phyloP scores from a whole-genome alignment of 441 rosid species.

The Croton setiger region DNA sequence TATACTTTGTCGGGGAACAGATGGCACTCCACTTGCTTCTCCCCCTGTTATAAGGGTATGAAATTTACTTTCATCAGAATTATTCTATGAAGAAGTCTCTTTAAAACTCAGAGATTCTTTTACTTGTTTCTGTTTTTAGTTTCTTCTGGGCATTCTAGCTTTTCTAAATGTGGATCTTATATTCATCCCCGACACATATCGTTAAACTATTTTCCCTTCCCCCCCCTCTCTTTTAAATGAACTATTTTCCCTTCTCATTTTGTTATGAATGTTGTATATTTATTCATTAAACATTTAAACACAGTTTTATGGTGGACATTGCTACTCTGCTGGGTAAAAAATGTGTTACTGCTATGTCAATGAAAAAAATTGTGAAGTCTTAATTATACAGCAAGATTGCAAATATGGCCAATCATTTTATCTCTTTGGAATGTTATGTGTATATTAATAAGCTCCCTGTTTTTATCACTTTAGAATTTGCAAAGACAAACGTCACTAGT shows the following conservation, averaged over 20 bases:
- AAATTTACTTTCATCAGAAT: slow-evolving; percentile 12
- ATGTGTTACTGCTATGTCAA: neutral
- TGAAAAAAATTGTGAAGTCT: neutral
- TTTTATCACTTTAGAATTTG: neutral
- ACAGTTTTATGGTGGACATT: neutral
- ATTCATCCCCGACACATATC: no score
- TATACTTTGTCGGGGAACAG: slow-evolving; percentile 87
- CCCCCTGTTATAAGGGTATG: slow-evolving; percentile 79
- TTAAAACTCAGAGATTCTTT: neutral
- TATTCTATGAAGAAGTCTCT: neutral
- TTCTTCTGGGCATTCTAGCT: neutral
- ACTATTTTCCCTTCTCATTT: neutral
- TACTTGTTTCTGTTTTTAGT: neutral
- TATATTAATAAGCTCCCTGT: neutral
- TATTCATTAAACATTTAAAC: neutral
- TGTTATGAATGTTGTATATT: neutral
- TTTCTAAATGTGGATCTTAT: neutral
- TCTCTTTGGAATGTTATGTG: neutral
- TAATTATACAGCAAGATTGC: neutral
- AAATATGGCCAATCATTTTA: neutral
- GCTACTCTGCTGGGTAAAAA: neutral
- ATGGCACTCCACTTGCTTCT: slow-evolving; percentile 83
- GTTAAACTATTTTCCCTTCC: neutral
- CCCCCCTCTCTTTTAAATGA: no score
- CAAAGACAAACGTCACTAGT: neutral